Base-by-base conservation (phyloP, 179 eudicot species). In the Sideroxylon spinosum region DNA sequence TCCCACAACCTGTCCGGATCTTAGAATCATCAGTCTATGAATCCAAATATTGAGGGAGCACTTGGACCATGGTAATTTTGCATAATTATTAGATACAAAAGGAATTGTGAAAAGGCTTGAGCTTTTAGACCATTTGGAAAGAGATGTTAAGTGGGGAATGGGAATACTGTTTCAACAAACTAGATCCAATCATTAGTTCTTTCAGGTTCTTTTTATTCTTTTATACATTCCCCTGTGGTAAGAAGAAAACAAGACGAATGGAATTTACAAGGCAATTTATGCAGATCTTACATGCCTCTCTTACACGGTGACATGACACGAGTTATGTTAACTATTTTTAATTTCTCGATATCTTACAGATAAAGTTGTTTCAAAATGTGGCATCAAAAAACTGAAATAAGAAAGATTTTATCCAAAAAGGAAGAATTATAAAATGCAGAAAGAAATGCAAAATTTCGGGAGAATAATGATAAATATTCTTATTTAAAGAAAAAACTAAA, bases 1-100 rank as follows among this genome's bases (percentile, higher is more conserved):
- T 79, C 94, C 97, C 22, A 91, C 94, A 82, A 90, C 88, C 96
- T 91, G 80, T 79, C 76, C 75, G 75, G 63, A 71, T 76, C 61
- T 48, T 29, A 76, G 57, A 69, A 57, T 69, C 49, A 14, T 71
- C 61, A 46, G 19, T 52, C 17, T 50, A 52, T 2, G n/a, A 50
- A 28, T 68, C 23, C 74, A 69, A 32, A 56, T 5, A 67, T 44
- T 77, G 29, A 16, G 44, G 10, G 28, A 59, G 65, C 7, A 11
- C 16, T 32, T 32, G 0, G 12, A 7, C 7, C 20, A 37, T 16
- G 2, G 16, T 17, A 25, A 46, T 53, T 44, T 22, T 37, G 77
- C 50, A 60, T 12, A 74, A n/a, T 46, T 25, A 61, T 10, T 49
- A 13, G 44, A 25, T 20, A 17, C 12, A 26, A 28, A 63, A 75